phyloP scores from a whole-genome alignment of 192 early-diverging fungal genomes.

The Chytriomyces sp. region DNA sequence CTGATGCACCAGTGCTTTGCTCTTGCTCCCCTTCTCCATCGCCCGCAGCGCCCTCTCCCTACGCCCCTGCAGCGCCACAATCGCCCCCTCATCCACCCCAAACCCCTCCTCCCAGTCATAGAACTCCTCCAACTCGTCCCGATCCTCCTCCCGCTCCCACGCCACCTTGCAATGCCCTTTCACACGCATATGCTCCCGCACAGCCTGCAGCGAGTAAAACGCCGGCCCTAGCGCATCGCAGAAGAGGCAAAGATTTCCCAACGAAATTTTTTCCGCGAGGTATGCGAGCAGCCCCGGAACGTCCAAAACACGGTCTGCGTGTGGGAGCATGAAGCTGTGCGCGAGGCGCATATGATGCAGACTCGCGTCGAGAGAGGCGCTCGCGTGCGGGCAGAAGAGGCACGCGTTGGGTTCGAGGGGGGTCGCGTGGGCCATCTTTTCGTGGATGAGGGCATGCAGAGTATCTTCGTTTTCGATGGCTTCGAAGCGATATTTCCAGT shows the following conservation, averaged over 20 bases:
- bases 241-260: constrained; percentile 88
- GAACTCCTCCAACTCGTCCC: constrained; percentile 84
- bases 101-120: no score
- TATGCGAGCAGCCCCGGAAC: constrained; percentile 82
- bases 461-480: constrained; percentile 62
- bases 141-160: constrained; percentile 76
- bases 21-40: no score
- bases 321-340: constrained; percentile 94
- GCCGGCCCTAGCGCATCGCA: constrained; percentile 82
- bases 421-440: constrained; percentile 69
- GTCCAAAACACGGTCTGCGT: constrained; percentile 83
- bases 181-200: constrained; percentile 75
- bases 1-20: no score
- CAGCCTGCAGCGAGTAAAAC: constrained; percentile 74
- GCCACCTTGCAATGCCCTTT: constrained; percentile 92
- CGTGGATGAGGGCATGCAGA: constrained; percentile 66
- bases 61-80: no score
- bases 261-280: constrained; percentile 83
- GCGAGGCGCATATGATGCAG: constrained; percentile 81
- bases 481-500: constrained; percentile 31
- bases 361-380: background rate
- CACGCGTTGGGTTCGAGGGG: constrained; percentile 71
- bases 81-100: no score
- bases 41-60: no score
- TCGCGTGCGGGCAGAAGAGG: constrained; percentile 74